Evolutionary conservation across 192 early-diverging fungal genomes (phyloP).

Genomic region (Coemansia sp.): DNA sequence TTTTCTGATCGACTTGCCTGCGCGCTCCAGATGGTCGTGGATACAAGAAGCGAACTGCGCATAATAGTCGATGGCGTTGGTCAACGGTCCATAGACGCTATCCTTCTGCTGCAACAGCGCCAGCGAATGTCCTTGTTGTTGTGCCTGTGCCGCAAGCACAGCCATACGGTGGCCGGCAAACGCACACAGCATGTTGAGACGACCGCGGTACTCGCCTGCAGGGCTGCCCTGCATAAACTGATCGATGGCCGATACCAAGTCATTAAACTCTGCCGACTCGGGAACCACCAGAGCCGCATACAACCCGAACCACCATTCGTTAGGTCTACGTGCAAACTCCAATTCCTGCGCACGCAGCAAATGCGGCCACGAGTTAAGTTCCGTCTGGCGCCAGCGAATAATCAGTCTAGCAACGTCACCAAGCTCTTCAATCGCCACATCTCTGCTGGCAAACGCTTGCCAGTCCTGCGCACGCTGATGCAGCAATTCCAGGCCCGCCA

Average conservation of each 20-base stretch:
- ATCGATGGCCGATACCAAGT: conserved; percentile 70
- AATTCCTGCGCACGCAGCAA: conserved; percentile 81
- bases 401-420: conserved; percentile 72
- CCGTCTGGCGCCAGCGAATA: conserved; percentile 87
- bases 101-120: conserved; percentile 13
- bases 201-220: conserved; percentile 74
- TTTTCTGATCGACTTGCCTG: conserved; percentile 76
- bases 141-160: conserved; percentile 3
- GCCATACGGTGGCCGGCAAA: conserved; percentile 53
- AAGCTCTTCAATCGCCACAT: conserved; percentile 71
- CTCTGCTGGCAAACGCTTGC: conserved; percentile 82
- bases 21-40: conserved; percentile 56
- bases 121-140: not conserved
- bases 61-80: conserved; percentile 81
- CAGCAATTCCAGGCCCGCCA: conserved; percentile 87
- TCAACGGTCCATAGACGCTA: conserved; percentile 34
- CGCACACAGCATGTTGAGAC: conserved; percentile 67
- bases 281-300: conserved; percentile 32
- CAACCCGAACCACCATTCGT: conserved; percentile 89
- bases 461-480: conserved; percentile 91
- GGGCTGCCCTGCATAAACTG: conserved; percentile 78
- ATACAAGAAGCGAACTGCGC: conserved; percentile 66
- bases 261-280: conserved; percentile 1
- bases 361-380: conserved; percentile 88
- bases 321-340: conserved; percentile 62